phyloP scores from a whole-genome alignment of 805 yeast genomes.

The Pichia deserticola region DNA sequence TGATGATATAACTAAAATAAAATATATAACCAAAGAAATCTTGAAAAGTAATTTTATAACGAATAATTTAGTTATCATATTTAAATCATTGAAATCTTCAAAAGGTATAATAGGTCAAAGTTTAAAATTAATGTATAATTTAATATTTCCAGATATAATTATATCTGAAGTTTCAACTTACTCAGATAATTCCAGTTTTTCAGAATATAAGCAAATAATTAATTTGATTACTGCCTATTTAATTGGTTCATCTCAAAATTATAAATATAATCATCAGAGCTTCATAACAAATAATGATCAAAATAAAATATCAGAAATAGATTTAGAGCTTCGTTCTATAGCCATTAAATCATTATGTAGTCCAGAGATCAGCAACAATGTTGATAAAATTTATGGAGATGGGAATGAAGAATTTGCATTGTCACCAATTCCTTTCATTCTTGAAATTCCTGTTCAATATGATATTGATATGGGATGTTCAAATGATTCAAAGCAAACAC shows the following conservation, averaged over 20 bases:
- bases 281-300: slow-evolving; percentile 16
- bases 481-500: slow-evolving; percentile 11
- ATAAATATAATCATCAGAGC: slow-evolving; percentile 16
- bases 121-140: slow-evolving; percentile 2
- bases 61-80: slow-evolving; percentile 11
- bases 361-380: slow-evolving; percentile 33
- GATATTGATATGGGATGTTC: slow-evolving; percentile 19
- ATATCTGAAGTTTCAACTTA: neutral
- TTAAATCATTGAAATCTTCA: slow-evolving; percentile 6
- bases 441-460: slow-evolving; percentile 40
- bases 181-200: neutral
- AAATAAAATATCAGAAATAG: slow-evolving; percentile 8
- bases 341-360: slow-evolving; percentile 40
- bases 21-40: slow-evolving; percentile 21
- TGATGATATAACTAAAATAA: slow-evolving; percentile 20
- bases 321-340: slow-evolving; percentile 20
- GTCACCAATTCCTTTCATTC: slow-evolving; percentile 41
- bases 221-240: slow-evolving; percentile 30
- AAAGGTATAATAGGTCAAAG: slow-evolving; percentile 4
- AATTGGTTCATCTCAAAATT: slow-evolving; percentile 23
- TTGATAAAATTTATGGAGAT: slow-evolving; percentile 36
- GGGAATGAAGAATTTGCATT: slow-evolving; percentile 25
- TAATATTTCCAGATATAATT: slow-evolving; percentile 3
- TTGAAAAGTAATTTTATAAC: slow-evolving; percentile 10
- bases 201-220: slow-evolving; percentile 11